Evolutionary conservation across 1,284 basidiomycete species (phyloP).

Genomic region (Ustilago xerochloae): DNA sequence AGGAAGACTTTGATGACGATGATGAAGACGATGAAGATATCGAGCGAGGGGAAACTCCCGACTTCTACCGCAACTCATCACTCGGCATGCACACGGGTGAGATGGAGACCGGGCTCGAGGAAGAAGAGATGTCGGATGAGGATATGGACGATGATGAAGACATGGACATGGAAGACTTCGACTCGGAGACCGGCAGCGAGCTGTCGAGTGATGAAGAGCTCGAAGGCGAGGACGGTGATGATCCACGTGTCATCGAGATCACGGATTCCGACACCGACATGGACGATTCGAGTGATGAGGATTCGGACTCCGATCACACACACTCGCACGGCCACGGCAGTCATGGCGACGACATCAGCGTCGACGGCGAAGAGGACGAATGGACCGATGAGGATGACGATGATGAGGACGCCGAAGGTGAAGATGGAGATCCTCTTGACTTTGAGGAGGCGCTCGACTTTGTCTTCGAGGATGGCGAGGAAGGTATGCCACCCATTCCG

Average conservation of each 20-base stretch:
- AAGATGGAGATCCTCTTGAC: constrained; percentile 73
- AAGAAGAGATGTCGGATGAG: constrained; percentile 86
- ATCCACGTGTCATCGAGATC: constrained; percentile 69
- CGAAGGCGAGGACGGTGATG: constrained; percentile 64
- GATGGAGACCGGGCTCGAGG: constrained; percentile 65
- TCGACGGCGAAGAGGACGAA: constrained; percentile 70
- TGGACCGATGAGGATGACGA: constrained; percentile 57
- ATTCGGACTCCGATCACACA: constrained; percentile 32
- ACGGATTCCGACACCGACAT: constrained; percentile 59
- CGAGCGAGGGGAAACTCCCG: constrained; percentile 85
- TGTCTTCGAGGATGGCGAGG: constrained; percentile 34
- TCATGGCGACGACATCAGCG: constrained; percentile 41
- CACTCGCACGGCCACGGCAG: constrained; percentile 45
- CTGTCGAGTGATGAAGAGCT: constrained; percentile 70
- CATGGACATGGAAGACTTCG: constrained; percentile 82
- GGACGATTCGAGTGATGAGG: constrained; percentile 42
- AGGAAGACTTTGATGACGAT: constrained; percentile 69
- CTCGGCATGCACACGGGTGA: constrained; percentile 84
- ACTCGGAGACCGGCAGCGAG: constrained; percentile 55
- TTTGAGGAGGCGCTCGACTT: constrained; percentile 29
- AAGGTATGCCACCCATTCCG: constrained; percentile 4
- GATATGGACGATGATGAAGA: constrained; percentile 93
- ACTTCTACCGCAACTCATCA: constrained; percentile 95
- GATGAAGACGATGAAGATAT: constrained; percentile 71
- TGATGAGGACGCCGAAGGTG: constrained; percentile 63